phyloP scores from a whole-genome alignment of 768 basidiomycete species.

The Antrodiella citrinella region DNA sequence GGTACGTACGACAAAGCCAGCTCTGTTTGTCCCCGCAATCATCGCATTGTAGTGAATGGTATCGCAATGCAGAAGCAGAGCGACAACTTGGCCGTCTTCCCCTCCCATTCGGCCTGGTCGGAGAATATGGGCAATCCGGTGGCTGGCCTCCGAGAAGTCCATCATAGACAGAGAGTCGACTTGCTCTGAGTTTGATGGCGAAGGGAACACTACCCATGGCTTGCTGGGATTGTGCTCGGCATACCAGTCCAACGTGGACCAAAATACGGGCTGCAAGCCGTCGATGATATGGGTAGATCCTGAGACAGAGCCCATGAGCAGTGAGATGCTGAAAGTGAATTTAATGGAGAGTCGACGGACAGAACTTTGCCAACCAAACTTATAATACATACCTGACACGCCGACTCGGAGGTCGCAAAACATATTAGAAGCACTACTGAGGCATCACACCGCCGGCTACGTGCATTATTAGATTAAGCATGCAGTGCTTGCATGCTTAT shows the following conservation, averaged over 20 bases:
- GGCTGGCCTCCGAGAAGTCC: conserved; percentile 1
- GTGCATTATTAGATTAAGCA: too few species aligned
- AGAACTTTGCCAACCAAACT: too few species aligned
- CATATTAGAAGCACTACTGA: too few species aligned
- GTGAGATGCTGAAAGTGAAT: too few species aligned
- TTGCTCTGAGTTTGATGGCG: background rate
- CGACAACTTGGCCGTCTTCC: conserved; percentile 1
- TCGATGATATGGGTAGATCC: too few species aligned
- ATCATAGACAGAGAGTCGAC: background rate
- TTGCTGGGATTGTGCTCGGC: background rate
- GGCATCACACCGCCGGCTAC: too few species aligned
- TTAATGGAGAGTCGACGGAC: too few species aligned
- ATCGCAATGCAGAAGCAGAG: conserved; percentile 1
- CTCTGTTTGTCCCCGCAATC: background rate
- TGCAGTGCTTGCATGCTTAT: too few species aligned
- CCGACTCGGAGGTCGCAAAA: too few species aligned
- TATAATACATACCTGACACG: too few species aligned
- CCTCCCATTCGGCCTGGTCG: background rate
- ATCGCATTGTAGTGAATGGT: background rate
- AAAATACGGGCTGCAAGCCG: background rate
- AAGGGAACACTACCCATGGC: conserved; percentile 1
- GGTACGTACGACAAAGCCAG: conserved; percentile 1
- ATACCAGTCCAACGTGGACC: background rate
- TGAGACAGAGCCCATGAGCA: too few species aligned
- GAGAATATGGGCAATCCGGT: conserved; percentile 1